phyloP scores from a whole-genome alignment of 1,284 basidiomycete genomes.

The Coriolopsis trogii region DNA sequence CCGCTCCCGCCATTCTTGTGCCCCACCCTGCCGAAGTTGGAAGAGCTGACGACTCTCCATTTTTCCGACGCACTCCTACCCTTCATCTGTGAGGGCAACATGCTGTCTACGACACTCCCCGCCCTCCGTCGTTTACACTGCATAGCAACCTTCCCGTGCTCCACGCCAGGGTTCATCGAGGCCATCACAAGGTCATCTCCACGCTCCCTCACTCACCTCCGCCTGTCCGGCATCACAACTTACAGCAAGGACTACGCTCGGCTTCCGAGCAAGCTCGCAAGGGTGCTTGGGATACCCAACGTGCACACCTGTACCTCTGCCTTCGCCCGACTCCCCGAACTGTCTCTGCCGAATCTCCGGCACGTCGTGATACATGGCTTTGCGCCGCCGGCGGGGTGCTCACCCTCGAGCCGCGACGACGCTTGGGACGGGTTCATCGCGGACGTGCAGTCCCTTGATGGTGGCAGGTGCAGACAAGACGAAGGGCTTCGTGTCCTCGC shows the following conservation, averaged over 20 bases:
- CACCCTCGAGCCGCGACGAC: not conserved
- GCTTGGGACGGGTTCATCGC: slow-evolving; percentile 3
- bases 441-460: slow-evolving; percentile 5
- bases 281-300: slow-evolving; percentile 2
- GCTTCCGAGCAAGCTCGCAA: not conserved
- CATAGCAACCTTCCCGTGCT: slow-evolving; percentile 1
- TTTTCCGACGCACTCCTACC: not conserved
- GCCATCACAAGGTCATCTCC: not conserved
- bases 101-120: no score
- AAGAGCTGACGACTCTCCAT: slow-evolving; percentile 1
- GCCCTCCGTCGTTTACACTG: slow-evolving; percentile 3
- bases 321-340: slow-evolving; percentile 3
- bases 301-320: not conserved
- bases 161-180: not conserved
- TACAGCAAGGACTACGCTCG: slow-evolving; percentile 4
- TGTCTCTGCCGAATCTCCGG: no score
- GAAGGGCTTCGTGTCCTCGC: slow-evolving; percentile 7
- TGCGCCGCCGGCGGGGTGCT: no score
- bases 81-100: no score
- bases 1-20: not conserved
- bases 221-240: slow-evolving; percentile 8
- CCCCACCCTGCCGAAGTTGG: not conserved
- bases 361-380: slow-evolving; percentile 6
- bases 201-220: slow-evolving; percentile 11
- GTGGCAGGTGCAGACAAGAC: no score